phyloP scores from a whole-genome alignment of 208 protist species.

The Trypanosoma caninum region DNA sequence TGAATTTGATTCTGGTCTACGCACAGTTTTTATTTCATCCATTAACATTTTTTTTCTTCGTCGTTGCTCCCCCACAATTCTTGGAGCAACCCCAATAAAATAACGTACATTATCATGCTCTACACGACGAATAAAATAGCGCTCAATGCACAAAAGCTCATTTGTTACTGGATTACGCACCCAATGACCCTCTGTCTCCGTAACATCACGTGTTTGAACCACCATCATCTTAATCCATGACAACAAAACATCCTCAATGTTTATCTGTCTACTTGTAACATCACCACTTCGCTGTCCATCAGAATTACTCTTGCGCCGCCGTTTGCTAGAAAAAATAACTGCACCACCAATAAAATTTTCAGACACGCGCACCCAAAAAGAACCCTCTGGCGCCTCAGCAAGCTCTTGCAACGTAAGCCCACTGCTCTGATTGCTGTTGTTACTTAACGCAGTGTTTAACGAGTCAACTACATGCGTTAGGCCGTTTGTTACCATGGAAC shows the following conservation, averaged over 20 bases:
- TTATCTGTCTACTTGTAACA: constrained; percentile 23
- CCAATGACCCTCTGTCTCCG: constrained; percentile 49
- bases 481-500: too few species aligned
- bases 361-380: constrained; percentile 62
- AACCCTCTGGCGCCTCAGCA: constrained; percentile 25
- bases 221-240: constrained; percentile 58
- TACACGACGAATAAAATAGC: constrained; percentile 66
- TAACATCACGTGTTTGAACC: constrained; percentile 43
- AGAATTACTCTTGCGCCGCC: background rate
- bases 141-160: constrained; percentile 44
- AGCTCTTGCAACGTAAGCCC: constrained; percentile 33
- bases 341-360: constrained; percentile 43
- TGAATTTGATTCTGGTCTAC: background rate
- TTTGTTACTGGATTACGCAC: constrained; percentile 45
- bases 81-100: constrained; percentile 70
- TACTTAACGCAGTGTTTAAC: constrained; percentile 5
- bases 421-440: constrained; percentile 38
- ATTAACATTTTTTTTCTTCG: constrained; percentile 44
- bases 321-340: constrained; percentile 27
- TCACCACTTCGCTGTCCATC: background rate
- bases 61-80: constrained; percentile 56
- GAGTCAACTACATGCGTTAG: background rate
- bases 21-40: constrained; percentile 19
- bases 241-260: constrained; percentile 74
- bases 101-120: constrained; percentile 70